These are phyloP conservation scores for Podospora appendiculata DNA, from an alignment of 495 filamentous ascomycete species.

Conservation along the genomic window DNA sequence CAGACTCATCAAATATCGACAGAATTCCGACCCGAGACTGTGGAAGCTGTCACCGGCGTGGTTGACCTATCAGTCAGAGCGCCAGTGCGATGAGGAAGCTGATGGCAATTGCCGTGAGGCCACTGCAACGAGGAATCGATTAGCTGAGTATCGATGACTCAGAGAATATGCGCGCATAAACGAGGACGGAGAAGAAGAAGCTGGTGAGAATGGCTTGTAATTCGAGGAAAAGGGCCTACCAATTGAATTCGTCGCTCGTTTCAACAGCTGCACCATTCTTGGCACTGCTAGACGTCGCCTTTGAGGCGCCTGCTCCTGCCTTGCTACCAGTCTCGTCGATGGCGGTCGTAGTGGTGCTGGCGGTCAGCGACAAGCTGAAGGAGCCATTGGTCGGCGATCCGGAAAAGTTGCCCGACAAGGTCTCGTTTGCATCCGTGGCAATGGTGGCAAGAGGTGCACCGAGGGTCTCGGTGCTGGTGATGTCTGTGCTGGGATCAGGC, in stretches of 20 bases:
- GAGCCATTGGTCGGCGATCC: background rate
- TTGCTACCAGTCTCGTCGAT: background rate
- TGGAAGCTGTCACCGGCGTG: background rate
- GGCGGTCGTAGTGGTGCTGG: background rate
- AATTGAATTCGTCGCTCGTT: background rate
- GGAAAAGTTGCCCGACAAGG: background rate
- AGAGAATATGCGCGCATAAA: background rate
- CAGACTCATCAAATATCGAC: background rate
- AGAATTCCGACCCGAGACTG: background rate
- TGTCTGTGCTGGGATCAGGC: background rate
- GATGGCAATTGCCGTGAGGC: background rate
- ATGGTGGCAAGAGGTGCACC: background rate
- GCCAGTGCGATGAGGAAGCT: background rate
- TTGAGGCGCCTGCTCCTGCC: background rate
- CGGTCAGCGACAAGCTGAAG: background rate
- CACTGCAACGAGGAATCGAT: background rate
- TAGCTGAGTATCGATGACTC: background rate
- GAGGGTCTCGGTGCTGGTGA: background rate
- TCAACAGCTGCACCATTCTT: conserved; percentile 4
- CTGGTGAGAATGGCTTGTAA: background rate
- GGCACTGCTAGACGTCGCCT: background rate
- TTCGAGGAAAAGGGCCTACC: background rate
- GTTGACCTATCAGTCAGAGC: background rate
- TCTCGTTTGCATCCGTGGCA: background rate
- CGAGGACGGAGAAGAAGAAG: background rate